Base-by-base conservation (phyloP, 306 rosid species). In the Alnus glutinosa region DNA sequence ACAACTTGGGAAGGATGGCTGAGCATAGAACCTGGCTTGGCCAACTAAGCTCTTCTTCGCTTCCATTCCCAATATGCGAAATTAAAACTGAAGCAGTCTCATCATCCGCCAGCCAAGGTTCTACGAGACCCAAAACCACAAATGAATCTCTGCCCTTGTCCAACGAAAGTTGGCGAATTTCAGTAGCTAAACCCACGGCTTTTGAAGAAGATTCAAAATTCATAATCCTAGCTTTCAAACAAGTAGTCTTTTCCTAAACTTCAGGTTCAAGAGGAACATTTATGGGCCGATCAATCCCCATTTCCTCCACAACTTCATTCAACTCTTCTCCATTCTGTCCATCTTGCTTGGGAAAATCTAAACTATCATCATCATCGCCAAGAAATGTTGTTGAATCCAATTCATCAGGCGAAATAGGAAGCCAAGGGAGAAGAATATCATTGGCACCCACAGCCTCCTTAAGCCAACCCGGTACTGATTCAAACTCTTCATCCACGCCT, bases 11-110 rank as follows among this genome's bases (percentile, higher is more conserved):
- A 18, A 82, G 82, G 78, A 86, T 66, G 63, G 79, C 32, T 14
- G 86, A 82, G 78, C 86, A 79, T 36, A 86, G 71, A 82, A 82
- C 89, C 37, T 82, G 84, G 78, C 86, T 79, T 3, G 82, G 82
- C 84, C 86, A 82, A 66, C 30, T 28, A 42, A 77, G 61, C 75
- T 67, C 82, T 19, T 86, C 80, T 55, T 86, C 80, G 5, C 28
- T 73, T 79, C 75, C 73, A 51, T 55, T 79, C 10, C 58, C 23
- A 52, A 86, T 78, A 51, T 82, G 78, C 46, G 79, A 76, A 14
- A 86, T 59, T 62, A 86, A 57, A 76, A 86, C 32, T 1, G 86
- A 82, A 76, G 86, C 77, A 30, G 75, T 79, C 79, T 86, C 89
- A 61, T 86, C 80, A 39, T 79, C 86, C 7, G 73, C 84, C n/a